Evolutionary conservation across 2,329 filamentous ascomycete genomes (phyloP).

Genomic region (Sporothrix pallida): DNA sequence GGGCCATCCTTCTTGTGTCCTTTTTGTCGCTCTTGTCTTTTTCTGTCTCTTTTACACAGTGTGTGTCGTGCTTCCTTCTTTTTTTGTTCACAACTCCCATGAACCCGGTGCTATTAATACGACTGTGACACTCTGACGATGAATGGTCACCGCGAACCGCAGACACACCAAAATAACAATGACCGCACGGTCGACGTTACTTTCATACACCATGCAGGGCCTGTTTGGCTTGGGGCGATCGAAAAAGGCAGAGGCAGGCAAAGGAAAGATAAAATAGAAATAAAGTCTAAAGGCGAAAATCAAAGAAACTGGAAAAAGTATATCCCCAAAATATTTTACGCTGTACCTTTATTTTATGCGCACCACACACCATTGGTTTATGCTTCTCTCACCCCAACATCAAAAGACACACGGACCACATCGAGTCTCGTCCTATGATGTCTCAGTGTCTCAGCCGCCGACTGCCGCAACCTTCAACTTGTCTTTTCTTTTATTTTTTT

Average conservation of each 20-base stretch:
- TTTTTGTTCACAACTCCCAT: conserved; percentile 15
- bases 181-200: conserved; percentile 23
- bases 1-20: conserved; percentile 23
- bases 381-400: background rate
- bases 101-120: conserved; percentile 22
- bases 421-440: background rate
- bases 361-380: background rate
- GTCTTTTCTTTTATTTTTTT: background rate
- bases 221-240: background rate
- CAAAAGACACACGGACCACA: conserved; percentile 14
- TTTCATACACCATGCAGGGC: conserved; percentile 17
- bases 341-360: background rate
- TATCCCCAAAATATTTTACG: background rate
- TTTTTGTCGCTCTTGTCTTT: background rate
- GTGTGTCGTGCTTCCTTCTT: background rate
- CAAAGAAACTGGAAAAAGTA: background rate
- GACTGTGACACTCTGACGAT: conserved; percentile 8
- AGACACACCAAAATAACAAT: conserved; percentile 10
- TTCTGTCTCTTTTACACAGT: background rate
- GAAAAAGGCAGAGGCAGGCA: too few relatives aligned
- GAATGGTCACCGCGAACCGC: conserved; percentile 25
- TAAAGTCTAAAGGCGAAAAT: background rate
- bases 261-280: background rate
- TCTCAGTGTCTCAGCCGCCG: conserved; percentile 27
- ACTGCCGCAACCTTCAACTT: background rate